Conservation (phyloP, 768 basidiomycete species). For the Pisolithus marmoratus region DNA sequence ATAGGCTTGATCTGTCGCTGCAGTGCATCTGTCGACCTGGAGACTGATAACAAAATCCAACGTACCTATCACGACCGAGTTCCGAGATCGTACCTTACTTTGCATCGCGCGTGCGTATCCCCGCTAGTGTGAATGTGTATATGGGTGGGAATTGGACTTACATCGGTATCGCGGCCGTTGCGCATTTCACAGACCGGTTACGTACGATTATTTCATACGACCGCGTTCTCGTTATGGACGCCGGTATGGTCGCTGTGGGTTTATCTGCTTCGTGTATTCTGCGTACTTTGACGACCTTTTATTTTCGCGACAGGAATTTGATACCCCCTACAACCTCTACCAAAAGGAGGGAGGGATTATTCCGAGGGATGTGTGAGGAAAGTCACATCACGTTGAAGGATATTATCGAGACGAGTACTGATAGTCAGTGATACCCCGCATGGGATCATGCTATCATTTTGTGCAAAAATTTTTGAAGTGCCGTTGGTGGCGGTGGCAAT, state of each 20-base stretch:
- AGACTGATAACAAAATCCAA: slow-evolving; percentile 53
- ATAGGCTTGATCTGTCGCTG: slow-evolving; percentile 6
- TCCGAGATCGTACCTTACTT: slow-evolving; percentile 46
- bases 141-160: no score
- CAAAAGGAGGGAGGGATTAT: slow-evolving; percentile 42
- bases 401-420: slow-evolving; percentile 27
- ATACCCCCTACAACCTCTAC: slow-evolving; percentile 50
- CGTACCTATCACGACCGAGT: slow-evolving; percentile 34
- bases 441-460: no score
- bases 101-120: slow-evolving; percentile 40
- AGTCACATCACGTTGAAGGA: slow-evolving; percentile 45
- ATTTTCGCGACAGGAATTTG: slow-evolving; percentile 41
- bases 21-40: slow-evolving; percentile 34
- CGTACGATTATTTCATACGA: slow-evolving; percentile 57
- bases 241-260: slow-evolving; percentile 50
- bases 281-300: no score
- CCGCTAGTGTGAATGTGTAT: no score
- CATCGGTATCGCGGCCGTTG: no score
- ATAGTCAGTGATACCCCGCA: no score
- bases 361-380: slow-evolving; percentile 57
- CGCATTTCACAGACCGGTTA: slow-evolving; percentile 32
- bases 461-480: no score
- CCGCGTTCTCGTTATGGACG: slow-evolving; percentile 62
- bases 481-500: no score
- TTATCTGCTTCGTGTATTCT: background rate